These are phyloP conservation scores for Backusella australiensis DNA, from an alignment of 192 early-diverging fungal genomes.

Conservation along the genomic window DNA sequence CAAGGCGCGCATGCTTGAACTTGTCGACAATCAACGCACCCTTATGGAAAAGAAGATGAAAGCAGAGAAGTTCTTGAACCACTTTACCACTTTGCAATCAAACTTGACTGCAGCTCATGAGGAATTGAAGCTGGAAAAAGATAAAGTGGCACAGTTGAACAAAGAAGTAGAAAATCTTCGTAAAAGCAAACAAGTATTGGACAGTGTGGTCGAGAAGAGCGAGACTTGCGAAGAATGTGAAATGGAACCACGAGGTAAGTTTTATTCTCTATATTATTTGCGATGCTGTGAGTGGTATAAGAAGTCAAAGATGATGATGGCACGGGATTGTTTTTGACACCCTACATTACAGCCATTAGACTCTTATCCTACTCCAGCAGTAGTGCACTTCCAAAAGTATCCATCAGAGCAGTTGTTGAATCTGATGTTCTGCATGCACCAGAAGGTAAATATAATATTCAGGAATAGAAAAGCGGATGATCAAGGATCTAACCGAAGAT, in stretches of 20 bases:
- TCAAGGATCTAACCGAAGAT: not conserved
- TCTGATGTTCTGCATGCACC: not conserved
- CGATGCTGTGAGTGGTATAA: not conserved
- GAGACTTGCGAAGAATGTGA: not conserved
- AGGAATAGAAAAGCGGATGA: not conserved
- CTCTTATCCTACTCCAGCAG: not conserved
- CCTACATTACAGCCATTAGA: not conserved
- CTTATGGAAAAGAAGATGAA: not conserved
- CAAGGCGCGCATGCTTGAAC: not conserved
- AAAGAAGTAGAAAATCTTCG: not conserved
- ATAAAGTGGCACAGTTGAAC: not conserved
- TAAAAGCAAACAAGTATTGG: not conserved
- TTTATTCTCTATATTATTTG: not conserved
- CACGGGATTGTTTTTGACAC: not conserved
- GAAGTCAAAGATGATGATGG: not conserved
- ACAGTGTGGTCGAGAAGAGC: not conserved
- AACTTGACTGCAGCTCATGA: not conserved
- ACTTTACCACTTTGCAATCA: not conserved
- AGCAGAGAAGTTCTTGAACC: not conserved
- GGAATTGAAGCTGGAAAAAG: not conserved
- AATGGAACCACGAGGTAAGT: not conserved
- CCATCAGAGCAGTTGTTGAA: not conserved
- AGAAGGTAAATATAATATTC: not conserved
- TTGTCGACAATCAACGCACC: not conserved
- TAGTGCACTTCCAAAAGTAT: not conserved